Conservation (phyloP, 2,329 filamentous ascomycete species). For the Dendryphion nanum region DNA sequence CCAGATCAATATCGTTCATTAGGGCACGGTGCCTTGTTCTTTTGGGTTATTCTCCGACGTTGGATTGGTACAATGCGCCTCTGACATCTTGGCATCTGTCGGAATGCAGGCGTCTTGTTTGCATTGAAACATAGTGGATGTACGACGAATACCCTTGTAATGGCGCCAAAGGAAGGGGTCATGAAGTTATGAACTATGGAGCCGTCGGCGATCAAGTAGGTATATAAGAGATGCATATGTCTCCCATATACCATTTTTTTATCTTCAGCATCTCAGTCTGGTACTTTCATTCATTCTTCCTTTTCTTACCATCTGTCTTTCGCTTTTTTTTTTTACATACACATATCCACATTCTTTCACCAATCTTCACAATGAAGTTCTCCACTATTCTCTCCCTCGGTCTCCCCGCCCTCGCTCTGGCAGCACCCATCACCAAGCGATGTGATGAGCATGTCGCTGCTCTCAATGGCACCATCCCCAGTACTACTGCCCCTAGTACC, state of each 20-base stretch:
- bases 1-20: not conserved
- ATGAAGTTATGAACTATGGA: too few species aligned
- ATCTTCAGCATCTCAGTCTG: constrained; percentile 4
- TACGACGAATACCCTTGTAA: constrained; percentile 3
- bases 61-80: too few species aligned
- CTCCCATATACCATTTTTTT: not conserved
- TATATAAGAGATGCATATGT: constrained; percentile 1
- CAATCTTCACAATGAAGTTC: constrained; percentile 28
- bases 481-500: constrained; percentile 22
- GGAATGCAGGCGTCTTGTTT: too few species aligned
- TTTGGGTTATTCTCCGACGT: constrained; percentile 7
- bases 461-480: too few species aligned
- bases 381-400: constrained; percentile 27
- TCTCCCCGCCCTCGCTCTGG: constrained; percentile 32
- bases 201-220: not conserved
- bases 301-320: constrained; percentile 9
- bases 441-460: too few species aligned
- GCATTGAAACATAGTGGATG: too few species aligned
- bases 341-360: constrained; percentile 15
- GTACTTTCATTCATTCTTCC: constrained; percentile 11
- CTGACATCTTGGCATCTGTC: too few species aligned
- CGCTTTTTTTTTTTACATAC: constrained; percentile 9
- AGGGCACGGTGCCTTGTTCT: not conserved
- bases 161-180: not conserved
- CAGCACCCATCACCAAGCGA: constrained; percentile 22